Percentiles rank a stretch among this genome's conserved stretches.
phyloP scores from a whole-genome alignment of 116 monocot species.

The Thalassia testudinum region DNA sequence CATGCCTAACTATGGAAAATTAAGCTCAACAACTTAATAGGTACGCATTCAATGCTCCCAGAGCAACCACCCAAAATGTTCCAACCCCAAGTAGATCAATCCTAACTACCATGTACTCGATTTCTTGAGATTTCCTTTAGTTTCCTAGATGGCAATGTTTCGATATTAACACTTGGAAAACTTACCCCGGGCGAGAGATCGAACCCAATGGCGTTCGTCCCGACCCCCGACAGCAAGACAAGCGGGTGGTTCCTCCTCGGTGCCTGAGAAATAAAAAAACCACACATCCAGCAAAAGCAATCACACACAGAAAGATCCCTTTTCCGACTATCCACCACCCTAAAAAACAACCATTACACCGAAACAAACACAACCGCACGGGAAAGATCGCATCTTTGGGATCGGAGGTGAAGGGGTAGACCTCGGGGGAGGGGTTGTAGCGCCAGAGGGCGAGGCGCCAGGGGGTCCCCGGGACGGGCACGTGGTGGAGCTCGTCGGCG shows the following conservation, averaged over 20 bases:
- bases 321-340: not conserved
- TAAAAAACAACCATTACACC: not conserved
- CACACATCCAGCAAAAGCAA: no score
- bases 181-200: slow-evolving; percentile 91
- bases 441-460: slow-evolving; percentile 95
- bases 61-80: no score
- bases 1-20: no score
- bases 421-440: slow-evolving; percentile 56
- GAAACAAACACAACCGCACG: not conserved
- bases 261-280: slow-evolving; percentile 33
- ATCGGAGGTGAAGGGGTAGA: no score
- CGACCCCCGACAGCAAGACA: slow-evolving; percentile 84
- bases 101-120: no score
- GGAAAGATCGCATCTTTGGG: no score
- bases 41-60: no score
- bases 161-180: not conserved
- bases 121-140: no score
- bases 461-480: slow-evolving; percentile 46
- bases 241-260: slow-evolving; percentile 83
- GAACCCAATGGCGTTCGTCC: slow-evolving; percentile 89
- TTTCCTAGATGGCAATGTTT: not conserved
- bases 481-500: slow-evolving; percentile 93
- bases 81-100: no score
- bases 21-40: no score
- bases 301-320: not conserved